Conservation (phyloP, 2,329 filamentous ascomycete species). For the Bipolaris cookei region DNA sequence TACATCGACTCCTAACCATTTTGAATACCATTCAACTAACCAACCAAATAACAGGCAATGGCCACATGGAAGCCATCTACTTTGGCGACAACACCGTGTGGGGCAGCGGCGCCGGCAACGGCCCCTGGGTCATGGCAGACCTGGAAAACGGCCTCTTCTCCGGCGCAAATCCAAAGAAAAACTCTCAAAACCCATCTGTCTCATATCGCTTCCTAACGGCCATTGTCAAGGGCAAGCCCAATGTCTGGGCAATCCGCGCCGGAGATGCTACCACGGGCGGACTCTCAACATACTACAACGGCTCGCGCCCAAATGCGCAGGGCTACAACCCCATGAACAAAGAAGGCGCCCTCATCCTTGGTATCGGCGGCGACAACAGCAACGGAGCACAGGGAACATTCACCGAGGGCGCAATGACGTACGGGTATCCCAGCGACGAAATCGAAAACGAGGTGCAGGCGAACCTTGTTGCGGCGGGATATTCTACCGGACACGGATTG, state of each 20-base stretch:
- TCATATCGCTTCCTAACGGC: slow-evolving; percentile 64
- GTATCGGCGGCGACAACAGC: slow-evolving; percentile 73
- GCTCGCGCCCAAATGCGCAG: slow-evolving; percentile 57
- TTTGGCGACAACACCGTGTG: slow-evolving; percentile 63
- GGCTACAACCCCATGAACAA: slow-evolving; percentile 69
- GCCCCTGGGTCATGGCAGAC: slow-evolving; percentile 73
- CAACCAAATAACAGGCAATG: slow-evolving; percentile 51
- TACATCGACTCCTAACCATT: rapidly evolving
- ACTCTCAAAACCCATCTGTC: slow-evolving; percentile 61
- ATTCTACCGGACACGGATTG: slow-evolving; percentile 52
- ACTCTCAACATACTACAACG: slow-evolving; percentile 66
- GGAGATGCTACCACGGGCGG: slow-evolving; percentile 62
- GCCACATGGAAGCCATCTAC: slow-evolving; percentile 74
- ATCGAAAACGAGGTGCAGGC: slow-evolving; percentile 66
- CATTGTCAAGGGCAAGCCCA: slow-evolving; percentile 62
- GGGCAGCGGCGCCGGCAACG: slow-evolving; percentile 63
- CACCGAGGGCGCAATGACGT: slow-evolving; percentile 70
- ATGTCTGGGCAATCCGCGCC: slow-evolving; percentile 66
- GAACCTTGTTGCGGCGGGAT: slow-evolving; percentile 65
- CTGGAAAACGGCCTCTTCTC: slow-evolving; percentile 72
- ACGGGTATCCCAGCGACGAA: slow-evolving; percentile 65
- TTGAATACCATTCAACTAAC: too few relatives aligned
- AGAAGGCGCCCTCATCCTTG: slow-evolving; percentile 70
- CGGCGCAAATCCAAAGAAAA: slow-evolving; percentile 55
- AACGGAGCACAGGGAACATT: slow-evolving; percentile 66